Base-by-base conservation (phyloP, 148 eudicot species). In the Camellia lanceoleosa region DNA sequence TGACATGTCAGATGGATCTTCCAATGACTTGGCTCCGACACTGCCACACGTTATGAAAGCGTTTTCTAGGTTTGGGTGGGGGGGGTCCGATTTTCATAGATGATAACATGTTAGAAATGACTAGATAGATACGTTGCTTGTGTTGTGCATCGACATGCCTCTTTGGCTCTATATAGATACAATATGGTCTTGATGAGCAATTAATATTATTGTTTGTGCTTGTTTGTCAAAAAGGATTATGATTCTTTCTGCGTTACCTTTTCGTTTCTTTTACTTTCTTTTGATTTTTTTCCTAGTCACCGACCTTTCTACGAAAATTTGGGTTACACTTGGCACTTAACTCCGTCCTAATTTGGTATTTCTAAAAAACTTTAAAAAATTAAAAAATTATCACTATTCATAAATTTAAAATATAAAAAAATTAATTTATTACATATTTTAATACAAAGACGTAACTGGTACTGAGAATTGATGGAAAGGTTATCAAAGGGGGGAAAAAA, bases 141-240 rank as follows among this genome's bases (percentile, higher is more conserved):
- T 41, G 52, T 44, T 8, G 62, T 71, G 72, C 68, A n/a, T 12
- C 44, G 55, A 44, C 55, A 75, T 6, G 46, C 38, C 38, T 56
- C 66, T 1, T n/a, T 4, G 67, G 4, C 43, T 59, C 30, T 42
- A 43, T 30, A 59, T 42, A 54, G 51, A 15, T 60, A n/a, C 15
- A 46, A 38, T n/a, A n/a, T 15, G n/a, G 38, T 14, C 66, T 59
- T 46, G 20, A 75, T 74, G 63, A 59, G 63, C 78, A 58, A 8
- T 58, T 1, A 62, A 14, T 19, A 59, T 44, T 19, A 46, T 15
- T 20, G 49, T 71, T 46, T 62, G 11, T 20, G 54, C 5, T 10
- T 12, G 64, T 62, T 76, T 46, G 78, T 76, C 78, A 76, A 76
- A 74, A 46, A 62, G 68, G 8, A 0, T 5, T 61, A 18, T 76